Conservation (phyloP, 108 stramenopile species). For the Pseudonitzschia multiseries region DNA sequence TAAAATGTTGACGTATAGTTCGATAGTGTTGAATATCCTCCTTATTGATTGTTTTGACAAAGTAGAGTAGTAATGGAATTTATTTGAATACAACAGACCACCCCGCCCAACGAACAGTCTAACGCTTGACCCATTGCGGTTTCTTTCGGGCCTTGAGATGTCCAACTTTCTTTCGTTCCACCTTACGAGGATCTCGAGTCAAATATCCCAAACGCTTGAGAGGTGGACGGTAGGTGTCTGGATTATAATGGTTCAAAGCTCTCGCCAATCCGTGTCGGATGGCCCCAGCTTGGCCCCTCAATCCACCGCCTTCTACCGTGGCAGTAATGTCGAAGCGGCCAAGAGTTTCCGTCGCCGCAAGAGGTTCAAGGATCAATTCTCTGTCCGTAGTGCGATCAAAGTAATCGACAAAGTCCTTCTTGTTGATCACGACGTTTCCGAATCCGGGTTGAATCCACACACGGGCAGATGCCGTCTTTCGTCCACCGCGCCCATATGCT, state of each 20-base stretch:
- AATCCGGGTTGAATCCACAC: slow-evolving; percentile 93
- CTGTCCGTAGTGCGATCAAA: slow-evolving; percentile 78
- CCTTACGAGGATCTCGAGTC: slow-evolving; percentile 93
- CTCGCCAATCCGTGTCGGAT: slow-evolving; percentile 91
- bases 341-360: slow-evolving; percentile 83
- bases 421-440: slow-evolving; percentile 86
- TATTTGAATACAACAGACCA: background rate
- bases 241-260: slow-evolving; percentile 91
- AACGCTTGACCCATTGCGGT: slow-evolving; percentile 98
- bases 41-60: too few species aligned
- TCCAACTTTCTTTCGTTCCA: slow-evolving; percentile 97
- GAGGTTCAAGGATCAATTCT: slow-evolving; percentile 75
- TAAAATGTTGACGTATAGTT: too few species aligned
- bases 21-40: too few species aligned
- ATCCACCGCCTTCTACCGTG: slow-evolving; percentile 81
- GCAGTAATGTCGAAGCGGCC: slow-evolving; percentile 88
- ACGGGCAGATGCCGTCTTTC: slow-evolving; percentile 90
- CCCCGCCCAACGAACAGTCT: slow-evolving; percentile 5
- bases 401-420: slow-evolving; percentile 80
- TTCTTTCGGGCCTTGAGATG: slow-evolving; percentile 95
- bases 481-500: slow-evolving; percentile 92
- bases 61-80: background rate
- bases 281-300: slow-evolving; percentile 93
- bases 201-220: slow-evolving; percentile 90
- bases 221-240: slow-evolving; percentile 81